Conservation (phyloP, 306 rosid genomes). For the Quercus parvula region DNA sequence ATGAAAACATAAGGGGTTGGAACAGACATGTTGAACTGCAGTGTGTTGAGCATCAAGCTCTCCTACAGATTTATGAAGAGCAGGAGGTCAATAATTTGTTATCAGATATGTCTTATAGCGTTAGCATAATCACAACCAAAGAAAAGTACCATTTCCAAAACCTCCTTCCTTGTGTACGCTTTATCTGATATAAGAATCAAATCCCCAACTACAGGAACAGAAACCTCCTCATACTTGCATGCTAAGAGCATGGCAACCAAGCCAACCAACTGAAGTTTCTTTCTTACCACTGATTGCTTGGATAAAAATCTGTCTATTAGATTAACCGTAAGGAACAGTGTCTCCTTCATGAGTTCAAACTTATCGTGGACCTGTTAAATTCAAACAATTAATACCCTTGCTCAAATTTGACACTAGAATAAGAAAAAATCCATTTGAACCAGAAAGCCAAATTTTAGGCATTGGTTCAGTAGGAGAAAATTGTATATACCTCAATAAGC, state of each 20-base stretch:
- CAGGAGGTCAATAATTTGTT: slow-evolving; percentile 2
- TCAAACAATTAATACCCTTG: slow-evolving; percentile 6
- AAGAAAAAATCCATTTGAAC: not conserved
- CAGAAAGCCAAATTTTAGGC: slow-evolving; percentile 13
- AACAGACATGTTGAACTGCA: slow-evolving; percentile 89
- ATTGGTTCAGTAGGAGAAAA: slow-evolving; percentile 17
- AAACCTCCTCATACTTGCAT: slow-evolving; percentile 96
- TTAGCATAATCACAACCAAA: not conserved
- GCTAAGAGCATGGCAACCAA: slow-evolving; percentile 98
- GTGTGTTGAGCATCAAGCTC: slow-evolving; percentile 69
- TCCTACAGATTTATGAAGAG: slow-evolving; percentile 47
- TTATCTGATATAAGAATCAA: slow-evolving; percentile 82
- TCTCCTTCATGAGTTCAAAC: slow-evolving; percentile 87
- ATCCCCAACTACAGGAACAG: slow-evolving; percentile 87
- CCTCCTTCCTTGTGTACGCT: slow-evolving; percentile 78
- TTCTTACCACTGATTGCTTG: slow-evolving; percentile 59
- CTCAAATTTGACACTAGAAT: not conserved
- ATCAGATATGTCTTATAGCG: not conserved
- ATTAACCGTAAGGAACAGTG: slow-evolving; percentile 79
- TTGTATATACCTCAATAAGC: slow-evolving; percentile 80
- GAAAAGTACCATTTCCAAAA: slow-evolving; percentile 76
- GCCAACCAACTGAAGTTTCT: slow-evolving; percentile 96
- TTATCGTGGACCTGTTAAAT: slow-evolving; percentile 87
- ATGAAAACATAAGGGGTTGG: slow-evolving; percentile 86
- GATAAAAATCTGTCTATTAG: slow-evolving; percentile 81